A percentile compares a stretch with the other conserved stretches of the same genome.
Conservation (phyloP, 495 filamentous ascomycete species). For the Tuber calosporum region DNA sequence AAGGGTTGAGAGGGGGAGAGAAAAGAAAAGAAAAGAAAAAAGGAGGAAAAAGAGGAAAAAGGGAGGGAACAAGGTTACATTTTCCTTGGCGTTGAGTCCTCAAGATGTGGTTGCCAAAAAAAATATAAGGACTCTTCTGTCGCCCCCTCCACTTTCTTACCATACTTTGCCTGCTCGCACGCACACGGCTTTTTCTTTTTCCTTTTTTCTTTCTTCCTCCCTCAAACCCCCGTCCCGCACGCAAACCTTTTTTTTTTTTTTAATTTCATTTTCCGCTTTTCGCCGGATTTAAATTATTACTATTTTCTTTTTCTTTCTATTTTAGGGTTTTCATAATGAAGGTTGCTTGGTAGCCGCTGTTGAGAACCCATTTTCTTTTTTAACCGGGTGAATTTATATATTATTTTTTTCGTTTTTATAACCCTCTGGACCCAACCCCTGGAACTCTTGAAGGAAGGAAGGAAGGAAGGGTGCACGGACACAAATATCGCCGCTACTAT, state of each 20-base stretch:
- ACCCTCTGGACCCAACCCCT: not conserved
- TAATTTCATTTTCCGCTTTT: not conserved
- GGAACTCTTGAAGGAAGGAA: not conserved
- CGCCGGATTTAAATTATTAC: too few species aligned
- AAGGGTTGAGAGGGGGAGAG: too few species aligned
- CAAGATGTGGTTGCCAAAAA: constrained; percentile 18
- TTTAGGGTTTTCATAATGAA: not conserved
- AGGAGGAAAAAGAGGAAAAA: not conserved
- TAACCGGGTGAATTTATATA: not conserved
- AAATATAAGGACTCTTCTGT: constrained; percentile 39
- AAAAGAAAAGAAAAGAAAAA: not conserved
- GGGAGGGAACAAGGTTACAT: constrained; percentile 5
- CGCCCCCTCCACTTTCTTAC: constrained; percentile 28
- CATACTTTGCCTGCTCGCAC: constrained; percentile 19
- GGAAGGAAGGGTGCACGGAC: constrained; percentile 1
- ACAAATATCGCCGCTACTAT: not conserved
- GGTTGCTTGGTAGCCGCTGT: not conserved
- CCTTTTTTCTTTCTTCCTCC: constrained; percentile 14
- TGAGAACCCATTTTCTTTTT: not conserved
- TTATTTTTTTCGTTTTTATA: not conserved
- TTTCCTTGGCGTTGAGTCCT: not conserved
- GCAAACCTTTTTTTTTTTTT: constrained; percentile 5
- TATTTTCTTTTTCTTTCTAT: not conserved
- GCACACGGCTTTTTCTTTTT: constrained; percentile 34
- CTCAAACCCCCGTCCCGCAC: constrained; percentile 11